phyloP scores from a whole-genome alignment of 1,284 basidiomycete genomes.

The Fomitopsis betulina region DNA sequence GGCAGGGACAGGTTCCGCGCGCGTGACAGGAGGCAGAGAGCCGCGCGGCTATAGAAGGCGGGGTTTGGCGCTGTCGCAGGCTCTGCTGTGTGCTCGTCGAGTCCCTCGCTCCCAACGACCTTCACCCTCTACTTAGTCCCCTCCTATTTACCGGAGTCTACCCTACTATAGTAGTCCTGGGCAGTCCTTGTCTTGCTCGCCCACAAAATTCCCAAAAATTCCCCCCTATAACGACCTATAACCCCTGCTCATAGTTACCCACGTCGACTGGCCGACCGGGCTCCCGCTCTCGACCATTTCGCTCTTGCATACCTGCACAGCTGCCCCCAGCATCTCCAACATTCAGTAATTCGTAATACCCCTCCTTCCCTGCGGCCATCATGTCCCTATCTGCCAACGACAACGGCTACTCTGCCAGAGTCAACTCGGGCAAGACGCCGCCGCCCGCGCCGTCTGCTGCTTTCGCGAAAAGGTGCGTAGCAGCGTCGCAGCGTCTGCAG shows the following conservation, averaged over 20 bases:
- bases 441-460: conserved; percentile 87
- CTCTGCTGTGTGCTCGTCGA: conserved; percentile 21
- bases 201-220: conserved; percentile 32
- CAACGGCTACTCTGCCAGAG: conserved; percentile 72
- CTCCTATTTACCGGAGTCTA: conserved; percentile 36
- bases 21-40: conserved; percentile 9
- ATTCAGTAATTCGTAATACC: conserved; percentile 81
- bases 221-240: conserved; percentile 35
- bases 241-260: conserved; percentile 46
- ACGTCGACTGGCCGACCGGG: conserved; percentile 31
- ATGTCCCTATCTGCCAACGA: conserved; percentile 84
- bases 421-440: conserved; percentile 80
- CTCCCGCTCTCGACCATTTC: conserved; percentile 26
- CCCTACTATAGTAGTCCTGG: conserved; percentile 36
- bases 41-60: conserved; percentile 28
- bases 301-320: conserved; percentile 24
- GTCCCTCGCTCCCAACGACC: conserved; percentile 35
- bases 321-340: conserved; percentile 21
- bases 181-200: conserved; percentile 35
- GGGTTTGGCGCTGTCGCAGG: conserved; percentile 35
- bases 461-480: conserved; percentile 74
- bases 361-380: conserved; percentile 48
- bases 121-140: conserved; percentile 42
- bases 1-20: not conserved
- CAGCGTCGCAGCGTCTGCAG: not conserved